Base-by-base conservation (phyloP, 139 green algal genomes). In the Haematococcus sp. region DNA sequence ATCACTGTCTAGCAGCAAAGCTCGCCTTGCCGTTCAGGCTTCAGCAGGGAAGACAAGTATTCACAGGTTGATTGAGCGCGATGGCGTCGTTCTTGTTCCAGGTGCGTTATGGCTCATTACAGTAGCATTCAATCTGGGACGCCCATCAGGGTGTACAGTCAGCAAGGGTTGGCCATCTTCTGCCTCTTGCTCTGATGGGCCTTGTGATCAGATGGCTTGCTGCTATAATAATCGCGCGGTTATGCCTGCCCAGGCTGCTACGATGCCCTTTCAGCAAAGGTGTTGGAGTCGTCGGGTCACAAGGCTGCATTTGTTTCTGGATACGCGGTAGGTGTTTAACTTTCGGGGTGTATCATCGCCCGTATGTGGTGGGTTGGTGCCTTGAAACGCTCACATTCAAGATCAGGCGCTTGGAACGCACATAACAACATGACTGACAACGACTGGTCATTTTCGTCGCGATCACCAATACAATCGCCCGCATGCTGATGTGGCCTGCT, bases 211-310 rank as follows among this genome's bases (percentile, higher is more conserved):
- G n/a, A n/a, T n/a, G n/a, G n/a, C n/a, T n/a, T n/a, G n/a, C n/a
- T n/a, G n/a, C n/a, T n/a, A n/a, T n/a, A n/a, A n/a, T n/a, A n/a
- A n/a, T n/a, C n/a, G n/a, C n/a, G n/a, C n/a, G n/a, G n/a, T n/a
- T n/a, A n/a, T n/a, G n/a, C n/a, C n/a, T n/a, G n/a, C n/a, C n/a
- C n/a, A n/a, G n/a, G n/a, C n/a, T n/a, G n/a, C 27, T 94, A 93
- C 51, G 90, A 95, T 75, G 88, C 90, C 0, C 55, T 95, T 2
- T 89, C 79, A 0, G 90, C 82, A 16, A 88, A 82, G 44, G 76
- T 90, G 1, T 35, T 89, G 4, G 25, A 68, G 2, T 70, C 81
- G 30, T 34, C 76, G 4, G 88, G 90, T 13, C 84, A 91, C 72
- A 84, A 90, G 43, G 86, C 79, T 30, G 81, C 68, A 1, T 92